Base-by-base conservation (phyloP, 106 monocot species). In the Ottelia alismoides region DNA sequence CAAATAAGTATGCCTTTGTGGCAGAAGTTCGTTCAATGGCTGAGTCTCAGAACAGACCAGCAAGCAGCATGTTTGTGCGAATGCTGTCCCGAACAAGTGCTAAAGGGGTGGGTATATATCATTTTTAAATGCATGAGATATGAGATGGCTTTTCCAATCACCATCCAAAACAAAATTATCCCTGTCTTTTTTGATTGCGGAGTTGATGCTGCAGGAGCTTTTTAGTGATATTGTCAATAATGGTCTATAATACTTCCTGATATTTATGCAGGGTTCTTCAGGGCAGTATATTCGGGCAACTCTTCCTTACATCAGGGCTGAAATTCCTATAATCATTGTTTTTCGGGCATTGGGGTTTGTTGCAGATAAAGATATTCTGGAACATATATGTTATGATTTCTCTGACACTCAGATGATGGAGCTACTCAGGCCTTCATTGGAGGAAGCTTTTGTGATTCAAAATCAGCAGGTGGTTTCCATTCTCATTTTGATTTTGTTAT, bases 321-420 rank as follows among this genome's bases (percentile, higher is more conserved):
- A 87, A 32, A 76, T 87, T 2, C 87, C 87, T 19, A 87, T 87
- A 58, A 82, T 87, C 11, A 82, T 87, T 52, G 72, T 87, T 10
- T 87, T 87, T 53, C 60, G 87, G 58, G 87, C 87, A 56, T 73
- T 87, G 44, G 87, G 82, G 25, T n/a, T n/a, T n/a, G n/a, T n/a
- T n/a, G n/a, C n/a, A n/a, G n/a, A n/a, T n/a, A n/a, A n/a, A n/a
- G n/a, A 87, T 58, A 87, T 87, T 27, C 45, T 87, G 14, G 87
- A 82, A 59, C 87, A 82, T 64, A 82, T 87, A 63, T 87, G 87
- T 45, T 87, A 87, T 70, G 87, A 87, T 60, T 87, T 87, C 51
- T 72, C 74, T 49, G 87, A 87, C 65, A 82, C 82, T 18, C 82
- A 81, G 65, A 87, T 87, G 87, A 87, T 87, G 87, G 87, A 82